Conservation (phyloP, 805 yeast species). For the Yarrowia sp. region DNA sequence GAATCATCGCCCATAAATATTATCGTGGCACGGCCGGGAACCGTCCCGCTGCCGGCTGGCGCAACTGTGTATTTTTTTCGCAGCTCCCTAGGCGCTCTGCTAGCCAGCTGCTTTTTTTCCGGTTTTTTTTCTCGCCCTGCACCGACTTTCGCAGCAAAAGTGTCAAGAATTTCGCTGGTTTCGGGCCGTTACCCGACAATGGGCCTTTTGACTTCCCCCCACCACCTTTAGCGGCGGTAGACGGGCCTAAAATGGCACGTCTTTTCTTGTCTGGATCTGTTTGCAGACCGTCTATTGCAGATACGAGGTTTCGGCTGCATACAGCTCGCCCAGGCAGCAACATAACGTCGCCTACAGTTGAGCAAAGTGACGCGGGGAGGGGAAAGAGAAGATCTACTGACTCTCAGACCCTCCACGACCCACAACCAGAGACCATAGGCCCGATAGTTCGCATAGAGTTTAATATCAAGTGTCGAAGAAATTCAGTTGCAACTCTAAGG, state of each 20-base stretch:
- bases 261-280: too few relatives aligned
- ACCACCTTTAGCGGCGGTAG: neutral
- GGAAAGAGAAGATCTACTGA: too few relatives aligned
- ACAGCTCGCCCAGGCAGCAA: too few relatives aligned
- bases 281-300: neutral
- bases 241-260: neutral
- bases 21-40: too few relatives aligned
- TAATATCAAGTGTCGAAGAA: neutral
- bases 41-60: too few relatives aligned
- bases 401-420: too few relatives aligned
- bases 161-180: neutral
- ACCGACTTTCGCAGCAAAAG: neutral
- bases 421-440: neutral
- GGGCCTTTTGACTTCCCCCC: neutral
- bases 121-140: too few relatives aligned
- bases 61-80: too few relatives aligned
- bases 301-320: neutral
- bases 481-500: neutral
- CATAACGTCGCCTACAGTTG: too few relatives aligned
- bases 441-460: constrained; percentile 7
- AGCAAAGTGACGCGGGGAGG: too few relatives aligned
- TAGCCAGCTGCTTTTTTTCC: neutral
- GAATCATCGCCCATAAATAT: too few relatives aligned
- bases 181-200: constrained; percentile 19
- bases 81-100: too few relatives aligned